A percentile compares a stretch with the other conserved stretches of the same genome.
Evolutionary conservation across 2,329 filamentous ascomycete species (phyloP).

Genomic region (Penicillium sp.): DNA sequence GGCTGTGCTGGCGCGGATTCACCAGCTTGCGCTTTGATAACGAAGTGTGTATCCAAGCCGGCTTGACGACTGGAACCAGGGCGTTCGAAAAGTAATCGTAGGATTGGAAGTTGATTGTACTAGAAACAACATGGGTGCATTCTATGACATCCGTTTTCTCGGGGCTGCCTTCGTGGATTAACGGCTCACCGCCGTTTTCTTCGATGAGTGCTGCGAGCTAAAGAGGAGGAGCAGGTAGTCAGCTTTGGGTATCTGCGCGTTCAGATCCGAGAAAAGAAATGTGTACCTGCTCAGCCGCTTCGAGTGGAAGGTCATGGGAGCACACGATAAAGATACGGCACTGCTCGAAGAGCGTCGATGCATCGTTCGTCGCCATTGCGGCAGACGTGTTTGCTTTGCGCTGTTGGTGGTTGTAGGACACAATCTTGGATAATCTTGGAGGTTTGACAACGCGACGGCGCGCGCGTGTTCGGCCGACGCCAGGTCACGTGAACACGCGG

Average conservation of each 20-base stretch:
- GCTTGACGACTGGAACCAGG: conserved; percentile 83
- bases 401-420: conserved; percentile 4
- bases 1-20: conserved; percentile 82
- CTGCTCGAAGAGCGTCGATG: conserved; percentile 48
- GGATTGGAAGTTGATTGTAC: conserved; percentile 88
- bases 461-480: conserved; percentile 13
- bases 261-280: background rate
- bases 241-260: conserved; percentile 2
- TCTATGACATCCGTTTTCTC: conserved; percentile 46
- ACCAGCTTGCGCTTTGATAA: conserved; percentile 71
- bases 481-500: conserved; percentile 16
- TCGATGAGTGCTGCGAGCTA: conserved; percentile 54
- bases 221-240: conserved; percentile 8
- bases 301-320: conserved; percentile 44
- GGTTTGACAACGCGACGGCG: background rate
- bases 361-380: conserved; percentile 34
- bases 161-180: conserved; percentile 45
- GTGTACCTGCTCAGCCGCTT: conserved; percentile 47
- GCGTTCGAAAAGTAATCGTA: conserved; percentile 74
- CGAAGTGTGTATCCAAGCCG: conserved; percentile 77
- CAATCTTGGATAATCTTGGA: background rate
- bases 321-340: conserved; percentile 52
- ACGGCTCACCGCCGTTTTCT: conserved; percentile 54
- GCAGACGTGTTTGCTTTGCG: background rate
- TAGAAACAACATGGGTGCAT: conserved; percentile 70